A percentile compares a stretch with the other conserved stretches of the same genome.
Conservation (phyloP, 2,329 filamentous ascomycete genomes). For the Fusarium palustre region DNA sequence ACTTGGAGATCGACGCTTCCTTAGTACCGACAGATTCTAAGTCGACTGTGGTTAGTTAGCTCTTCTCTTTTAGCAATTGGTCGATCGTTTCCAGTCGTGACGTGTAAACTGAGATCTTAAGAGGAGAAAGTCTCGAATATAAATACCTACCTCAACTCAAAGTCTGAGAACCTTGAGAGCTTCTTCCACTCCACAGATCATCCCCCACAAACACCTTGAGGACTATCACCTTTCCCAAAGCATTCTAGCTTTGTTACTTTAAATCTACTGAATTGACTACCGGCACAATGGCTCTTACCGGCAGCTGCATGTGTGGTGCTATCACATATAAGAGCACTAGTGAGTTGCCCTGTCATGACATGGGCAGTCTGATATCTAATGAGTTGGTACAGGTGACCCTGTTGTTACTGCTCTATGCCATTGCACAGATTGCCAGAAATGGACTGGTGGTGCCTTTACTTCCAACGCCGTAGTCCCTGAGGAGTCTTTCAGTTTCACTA, state of each 20-base stretch:
- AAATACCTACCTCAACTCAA: conserved; percentile 23
- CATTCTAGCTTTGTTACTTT: conserved; percentile 14
- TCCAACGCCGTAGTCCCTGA: conserved; percentile 65
- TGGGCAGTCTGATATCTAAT: not conserved
- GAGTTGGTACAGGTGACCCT: conserved; percentile 52
- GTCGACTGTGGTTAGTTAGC: conserved; percentile 13
- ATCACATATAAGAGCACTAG: conserved; percentile 52
- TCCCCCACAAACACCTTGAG: conserved; percentile 32
- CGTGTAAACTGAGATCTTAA: not conserved
- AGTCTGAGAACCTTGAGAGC: conserved; percentile 42
- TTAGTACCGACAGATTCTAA: conserved; percentile 19
- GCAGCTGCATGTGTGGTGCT: conserved; percentile 55
- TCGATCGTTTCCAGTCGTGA: conserved; percentile 8
- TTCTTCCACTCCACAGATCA: conserved; percentile 28
- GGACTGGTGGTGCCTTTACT: conserved; percentile 66
- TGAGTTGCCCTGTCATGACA: conserved; percentile 31
- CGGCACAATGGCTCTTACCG: conserved; percentile 42
- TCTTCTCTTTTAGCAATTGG: not conserved
- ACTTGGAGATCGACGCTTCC: conserved; percentile 1
- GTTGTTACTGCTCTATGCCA: conserved; percentile 62
- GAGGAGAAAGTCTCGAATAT: conserved; percentile 23
- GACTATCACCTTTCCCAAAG: conserved; percentile 14
- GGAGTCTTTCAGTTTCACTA: conserved; percentile 60
- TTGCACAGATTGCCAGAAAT: conserved; percentile 67
- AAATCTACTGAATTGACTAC: not conserved